Conservation (phyloP, 2,329 filamentous ascomycete species). For the Fusarium bulbicola region DNA sequence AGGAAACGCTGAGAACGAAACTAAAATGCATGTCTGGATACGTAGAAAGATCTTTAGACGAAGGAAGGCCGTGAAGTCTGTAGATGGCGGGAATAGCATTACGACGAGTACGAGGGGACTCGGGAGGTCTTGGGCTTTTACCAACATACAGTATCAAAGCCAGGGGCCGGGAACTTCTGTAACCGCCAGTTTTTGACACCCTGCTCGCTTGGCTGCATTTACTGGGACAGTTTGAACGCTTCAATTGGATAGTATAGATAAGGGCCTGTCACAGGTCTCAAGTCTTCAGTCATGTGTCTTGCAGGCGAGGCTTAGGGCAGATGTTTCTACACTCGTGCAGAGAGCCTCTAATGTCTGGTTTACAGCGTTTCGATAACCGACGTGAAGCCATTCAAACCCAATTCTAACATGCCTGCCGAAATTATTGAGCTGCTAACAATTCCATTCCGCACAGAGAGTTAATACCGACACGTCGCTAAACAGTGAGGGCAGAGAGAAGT, state of each 20-base stretch:
- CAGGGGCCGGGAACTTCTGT: background rate
- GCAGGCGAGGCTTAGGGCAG: background rate
- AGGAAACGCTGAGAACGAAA: background rate
- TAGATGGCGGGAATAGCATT: background rate
- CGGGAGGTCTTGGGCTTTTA: background rate
- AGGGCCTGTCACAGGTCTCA: background rate
- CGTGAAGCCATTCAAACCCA: background rate
- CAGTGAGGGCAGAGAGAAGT: background rate
- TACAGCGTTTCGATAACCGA: accelerated
- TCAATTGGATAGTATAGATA: background rate
- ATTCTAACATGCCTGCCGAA: too few species aligned
- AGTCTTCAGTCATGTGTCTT: background rate
- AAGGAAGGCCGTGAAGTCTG: accelerated
- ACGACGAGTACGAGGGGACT: background rate
- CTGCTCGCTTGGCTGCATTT: background rate
- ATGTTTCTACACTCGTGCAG: accelerated
- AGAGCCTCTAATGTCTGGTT: accelerated
- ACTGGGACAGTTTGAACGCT: background rate
- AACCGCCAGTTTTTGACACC: background rate
- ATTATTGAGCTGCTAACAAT: background rate
- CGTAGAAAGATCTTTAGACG: too few species aligned
- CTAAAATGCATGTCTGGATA: background rate
- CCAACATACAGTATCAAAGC: background rate
- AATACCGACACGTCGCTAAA: accelerated
- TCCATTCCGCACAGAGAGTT: accelerated